Evolutionary conservation across 495 filamentous ascomycete species (phyloP).

Genomic region (Penicillium soppii): DNA sequence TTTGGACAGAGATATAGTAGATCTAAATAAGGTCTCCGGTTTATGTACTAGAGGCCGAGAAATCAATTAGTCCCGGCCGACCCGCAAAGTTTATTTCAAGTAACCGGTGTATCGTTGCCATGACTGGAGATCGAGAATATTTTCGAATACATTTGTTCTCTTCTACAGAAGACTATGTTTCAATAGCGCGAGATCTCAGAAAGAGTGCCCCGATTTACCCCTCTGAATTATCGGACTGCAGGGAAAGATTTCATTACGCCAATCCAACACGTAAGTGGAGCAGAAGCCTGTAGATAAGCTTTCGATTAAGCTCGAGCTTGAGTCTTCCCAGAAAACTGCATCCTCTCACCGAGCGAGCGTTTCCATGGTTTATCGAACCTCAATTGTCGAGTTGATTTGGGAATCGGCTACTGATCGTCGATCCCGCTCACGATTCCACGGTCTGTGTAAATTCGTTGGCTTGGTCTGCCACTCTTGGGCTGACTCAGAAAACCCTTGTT

Average conservation of each 20-base stretch:
- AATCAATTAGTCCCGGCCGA: neutral
- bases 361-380: constrained; percentile 1
- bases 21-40: neutral
- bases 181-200: neutral
- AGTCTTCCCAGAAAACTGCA: neutral
- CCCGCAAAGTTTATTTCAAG: neutral
- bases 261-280: neutral
- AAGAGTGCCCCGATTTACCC: neutral
- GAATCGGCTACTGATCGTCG: neutral
- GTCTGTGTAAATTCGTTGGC: neutral
- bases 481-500: neutral
- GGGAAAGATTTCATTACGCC: neutral
- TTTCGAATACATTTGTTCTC: neutral
- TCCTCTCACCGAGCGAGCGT: constrained; percentile 1
- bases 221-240: neutral
- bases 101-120: neutral
- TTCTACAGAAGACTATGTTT: neutral
- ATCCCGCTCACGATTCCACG: neutral
- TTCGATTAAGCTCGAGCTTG: neutral
- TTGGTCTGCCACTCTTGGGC: neutral
- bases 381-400: neutral
- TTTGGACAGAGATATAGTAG: neutral
- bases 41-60: neutral
- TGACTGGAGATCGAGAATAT: neutral
- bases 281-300: constrained; percentile 2